Conservation (phyloP, 2,329 filamentous ascomycete genomes). For the Furcasterigmium sp. region DNA sequence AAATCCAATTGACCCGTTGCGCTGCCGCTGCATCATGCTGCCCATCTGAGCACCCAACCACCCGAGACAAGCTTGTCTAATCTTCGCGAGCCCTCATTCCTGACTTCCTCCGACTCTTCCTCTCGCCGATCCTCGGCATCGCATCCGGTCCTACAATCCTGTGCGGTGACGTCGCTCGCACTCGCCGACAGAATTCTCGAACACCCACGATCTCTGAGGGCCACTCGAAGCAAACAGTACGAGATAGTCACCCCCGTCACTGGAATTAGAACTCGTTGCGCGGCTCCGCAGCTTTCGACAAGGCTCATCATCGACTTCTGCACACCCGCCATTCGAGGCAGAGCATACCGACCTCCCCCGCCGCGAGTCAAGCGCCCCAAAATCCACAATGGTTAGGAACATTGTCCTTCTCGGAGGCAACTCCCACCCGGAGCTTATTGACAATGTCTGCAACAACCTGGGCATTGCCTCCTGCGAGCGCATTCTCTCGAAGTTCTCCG, state of each 20-base stretch:
- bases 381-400: constrained; percentile 75
- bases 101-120: constrained; percentile 3
- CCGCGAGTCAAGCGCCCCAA: too few species aligned
- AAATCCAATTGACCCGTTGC: not conserved
- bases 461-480: constrained; percentile 82
- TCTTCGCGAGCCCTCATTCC: constrained; percentile 1
- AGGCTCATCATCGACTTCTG: too few species aligned
- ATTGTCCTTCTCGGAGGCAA: constrained; percentile 91
- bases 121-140: constrained; percentile 14
- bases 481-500: constrained; percentile 85
- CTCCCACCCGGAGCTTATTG: constrained; percentile 83
- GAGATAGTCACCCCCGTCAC: too few species aligned
- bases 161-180: not conserved
- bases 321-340: too few species aligned
- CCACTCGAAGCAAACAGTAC: too few species aligned
- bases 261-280: too few species aligned
- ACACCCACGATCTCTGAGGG: not conserved
- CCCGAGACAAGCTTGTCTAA: constrained; percentile 1
- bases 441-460: constrained; percentile 82
- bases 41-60: not conserved
- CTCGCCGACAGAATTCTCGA: not conserved
- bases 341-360: too few species aligned
- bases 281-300: too few species aligned
- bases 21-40: not conserved
- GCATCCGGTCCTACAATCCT: not conserved